These are phyloP conservation scores for Centella asiatica DNA, from an alignment of 129 eudicot species.

Conservation along the genomic window DNA sequence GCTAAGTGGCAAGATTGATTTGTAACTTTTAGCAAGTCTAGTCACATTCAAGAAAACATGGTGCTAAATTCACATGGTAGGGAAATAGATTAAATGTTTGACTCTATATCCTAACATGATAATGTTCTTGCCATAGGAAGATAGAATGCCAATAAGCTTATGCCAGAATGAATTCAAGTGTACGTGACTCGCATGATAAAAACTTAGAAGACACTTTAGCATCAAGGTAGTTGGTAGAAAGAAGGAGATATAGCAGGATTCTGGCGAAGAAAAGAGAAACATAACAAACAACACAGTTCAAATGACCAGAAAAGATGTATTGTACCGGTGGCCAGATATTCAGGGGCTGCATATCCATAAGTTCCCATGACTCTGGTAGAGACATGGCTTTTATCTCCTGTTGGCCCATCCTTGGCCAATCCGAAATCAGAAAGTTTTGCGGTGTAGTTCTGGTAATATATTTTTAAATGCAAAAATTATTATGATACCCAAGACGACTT, in stretches of 20 bases:
- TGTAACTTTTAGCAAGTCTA: no score
- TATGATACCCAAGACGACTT: not conserved
- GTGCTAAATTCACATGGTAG: no score
- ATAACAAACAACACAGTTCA: not conserved
- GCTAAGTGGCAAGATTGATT: no score
- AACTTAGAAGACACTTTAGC: no score
- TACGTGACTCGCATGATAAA: no score
- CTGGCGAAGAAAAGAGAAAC: slow-evolving; percentile 1
- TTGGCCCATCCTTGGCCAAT: slow-evolving; percentile 88
- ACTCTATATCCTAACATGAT: no score
- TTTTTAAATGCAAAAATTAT: not conserved
- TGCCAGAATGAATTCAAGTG: no score
- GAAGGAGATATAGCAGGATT: not conserved
- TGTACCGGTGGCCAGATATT: slow-evolving; percentile 81
- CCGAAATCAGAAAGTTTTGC: slow-evolving; percentile 93
- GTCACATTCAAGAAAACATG: no score
- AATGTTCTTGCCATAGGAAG: no score
- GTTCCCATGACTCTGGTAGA: slow-evolving; percentile 87
- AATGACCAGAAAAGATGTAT: not conserved
- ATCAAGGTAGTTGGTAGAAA: not conserved
- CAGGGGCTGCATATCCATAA: slow-evolving; percentile 93
- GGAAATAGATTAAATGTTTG: no score
- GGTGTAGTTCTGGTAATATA: slow-evolving; percentile 49
- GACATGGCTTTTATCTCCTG: slow-evolving; percentile 78
- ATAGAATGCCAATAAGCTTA: no score